Conservation (phyloP, 2,329 filamentous ascomycete genomes). For the Penicillium crustosum region DNA sequence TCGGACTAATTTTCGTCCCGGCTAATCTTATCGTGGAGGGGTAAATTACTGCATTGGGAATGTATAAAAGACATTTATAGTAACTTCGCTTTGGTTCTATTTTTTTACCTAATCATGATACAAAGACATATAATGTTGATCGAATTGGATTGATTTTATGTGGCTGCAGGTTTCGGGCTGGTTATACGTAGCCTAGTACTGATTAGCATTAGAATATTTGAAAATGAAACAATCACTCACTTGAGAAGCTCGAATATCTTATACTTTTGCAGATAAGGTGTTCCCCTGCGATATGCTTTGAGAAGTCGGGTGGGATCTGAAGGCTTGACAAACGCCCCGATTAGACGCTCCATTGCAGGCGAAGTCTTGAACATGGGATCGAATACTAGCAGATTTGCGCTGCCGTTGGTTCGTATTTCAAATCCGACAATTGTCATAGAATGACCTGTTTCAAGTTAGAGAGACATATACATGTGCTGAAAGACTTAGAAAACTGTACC, state of each 20-base stretch:
- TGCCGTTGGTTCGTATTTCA: slow-evolving; percentile 66
- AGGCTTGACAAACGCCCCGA: slow-evolving; percentile 45
- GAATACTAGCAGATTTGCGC: slow-evolving; percentile 74
- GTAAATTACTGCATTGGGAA: slow-evolving; percentile 7
- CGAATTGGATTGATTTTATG: neutral
- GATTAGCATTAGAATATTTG: slow-evolving; percentile 1
- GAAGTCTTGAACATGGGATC: slow-evolving; percentile 80
- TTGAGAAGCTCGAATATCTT: slow-evolving; percentile 76
- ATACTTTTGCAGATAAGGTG: slow-evolving; percentile 67
- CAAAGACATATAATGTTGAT: neutral
- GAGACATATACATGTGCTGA: neutral
- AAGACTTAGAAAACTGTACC: slow-evolving; percentile 45
- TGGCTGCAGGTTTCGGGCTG: neutral
- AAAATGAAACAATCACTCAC: slow-evolving; percentile 43
- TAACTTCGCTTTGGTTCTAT: neutral
- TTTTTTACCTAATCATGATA: neutral
- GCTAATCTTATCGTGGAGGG: slow-evolving; percentile 21
- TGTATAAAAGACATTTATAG: slow-evolving; percentile 3
- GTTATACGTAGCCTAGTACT: slow-evolving; percentile 8
- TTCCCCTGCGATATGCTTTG: slow-evolving; percentile 70
- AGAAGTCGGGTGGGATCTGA: slow-evolving; percentile 57
- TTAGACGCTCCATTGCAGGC: slow-evolving; percentile 60
- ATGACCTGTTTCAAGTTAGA: slow-evolving; percentile 60
- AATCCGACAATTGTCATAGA: slow-evolving; percentile 88
- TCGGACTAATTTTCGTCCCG: slow-evolving; percentile 20